Conservation (phyloP, 768 basidiomycete species). For the Cystobasidium tubakii region DNA sequence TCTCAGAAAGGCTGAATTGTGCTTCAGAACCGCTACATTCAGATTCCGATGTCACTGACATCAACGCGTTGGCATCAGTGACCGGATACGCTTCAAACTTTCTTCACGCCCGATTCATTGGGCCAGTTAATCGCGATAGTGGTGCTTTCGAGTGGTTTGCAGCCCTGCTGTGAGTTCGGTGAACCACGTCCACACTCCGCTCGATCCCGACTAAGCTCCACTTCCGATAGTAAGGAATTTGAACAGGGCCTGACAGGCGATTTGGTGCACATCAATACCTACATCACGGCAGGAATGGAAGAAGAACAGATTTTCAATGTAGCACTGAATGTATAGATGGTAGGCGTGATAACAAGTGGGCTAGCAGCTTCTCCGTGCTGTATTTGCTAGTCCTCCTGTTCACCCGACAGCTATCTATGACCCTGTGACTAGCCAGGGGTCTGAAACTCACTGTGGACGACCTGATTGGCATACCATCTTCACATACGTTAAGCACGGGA, state of each 20-base stretch:
- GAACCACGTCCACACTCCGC: no score
- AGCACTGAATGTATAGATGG: slow-evolving; percentile 54
- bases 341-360: no score
- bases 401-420: slow-evolving; percentile 55
- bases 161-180: slow-evolving; percentile 63
- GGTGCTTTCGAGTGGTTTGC: slow-evolving; percentile 99
- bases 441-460: slow-evolving; percentile 79
- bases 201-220: neutral
- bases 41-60: no score
- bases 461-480: slow-evolving; percentile 85
- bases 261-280: slow-evolving; percentile 86
- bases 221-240: slow-evolving; percentile 12
- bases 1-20: slow-evolving; percentile 83
- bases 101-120: neutral
- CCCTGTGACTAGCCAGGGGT: slow-evolving; percentile 77
- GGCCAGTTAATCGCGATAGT: slow-evolving; percentile 57
- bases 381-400: neutral
- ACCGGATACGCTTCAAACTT: no score
- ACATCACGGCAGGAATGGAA: slow-evolving; percentile 75
- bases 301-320: slow-evolving; percentile 77
- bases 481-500: slow-evolving; percentile 64
- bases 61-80: no score
- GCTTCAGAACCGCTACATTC: no score
- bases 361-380: no score
- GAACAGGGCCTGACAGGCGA: slow-evolving; percentile 59